Percentiles rank a stretch among this genome's conserved stretches.
Conservation (phyloP, 2,329 filamentous ascomycete species). For the Fusarium sambucinum region DNA sequence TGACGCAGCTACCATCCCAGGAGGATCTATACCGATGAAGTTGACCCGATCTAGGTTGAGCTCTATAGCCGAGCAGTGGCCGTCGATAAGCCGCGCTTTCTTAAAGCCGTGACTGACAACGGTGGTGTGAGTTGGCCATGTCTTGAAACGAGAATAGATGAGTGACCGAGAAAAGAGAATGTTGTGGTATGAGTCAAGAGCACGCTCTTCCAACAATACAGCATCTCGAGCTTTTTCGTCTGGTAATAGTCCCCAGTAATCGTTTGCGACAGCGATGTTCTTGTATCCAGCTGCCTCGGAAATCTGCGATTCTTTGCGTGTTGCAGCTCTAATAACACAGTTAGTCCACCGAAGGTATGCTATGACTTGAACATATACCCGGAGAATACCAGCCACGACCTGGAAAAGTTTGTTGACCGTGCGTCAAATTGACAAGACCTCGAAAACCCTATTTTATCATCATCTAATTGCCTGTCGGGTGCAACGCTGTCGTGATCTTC, state of each 20-base stretch:
- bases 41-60: slow-evolving; percentile 60
- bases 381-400: slow-evolving; percentile 71
- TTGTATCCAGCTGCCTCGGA: slow-evolving; percentile 75
- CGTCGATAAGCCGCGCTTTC: slow-evolving; percentile 68
- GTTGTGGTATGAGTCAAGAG: slow-evolving; percentile 89
- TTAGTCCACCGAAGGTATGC: fast-evolving
- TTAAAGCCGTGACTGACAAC: slow-evolving; percentile 80
- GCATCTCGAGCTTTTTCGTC: slow-evolving; percentile 8
- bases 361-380: slow-evolving; percentile 62
- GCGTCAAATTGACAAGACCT: neutral
- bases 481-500: slow-evolving; percentile 59
- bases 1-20: slow-evolving; percentile 54
- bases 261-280: slow-evolving; percentile 62
- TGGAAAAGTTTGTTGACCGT: neutral
- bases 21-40: slow-evolving; percentile 76
- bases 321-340: slow-evolving; percentile 65
- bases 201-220: slow-evolving; percentile 74
- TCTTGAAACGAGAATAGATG: slow-evolving; percentile 57
- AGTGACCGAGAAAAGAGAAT: slow-evolving; percentile 77
- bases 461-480: neutral
- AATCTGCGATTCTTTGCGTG: slow-evolving; percentile 66
- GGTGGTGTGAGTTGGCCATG: slow-evolving; percentile 70
- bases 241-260: slow-evolving; percentile 58
- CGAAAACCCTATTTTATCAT: neutral
- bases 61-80: slow-evolving; percentile 73